Evolutionary conservation across 2,329 filamentous ascomycete species (phyloP).

Genomic region (Paraphoma chrysanthemicola): DNA sequence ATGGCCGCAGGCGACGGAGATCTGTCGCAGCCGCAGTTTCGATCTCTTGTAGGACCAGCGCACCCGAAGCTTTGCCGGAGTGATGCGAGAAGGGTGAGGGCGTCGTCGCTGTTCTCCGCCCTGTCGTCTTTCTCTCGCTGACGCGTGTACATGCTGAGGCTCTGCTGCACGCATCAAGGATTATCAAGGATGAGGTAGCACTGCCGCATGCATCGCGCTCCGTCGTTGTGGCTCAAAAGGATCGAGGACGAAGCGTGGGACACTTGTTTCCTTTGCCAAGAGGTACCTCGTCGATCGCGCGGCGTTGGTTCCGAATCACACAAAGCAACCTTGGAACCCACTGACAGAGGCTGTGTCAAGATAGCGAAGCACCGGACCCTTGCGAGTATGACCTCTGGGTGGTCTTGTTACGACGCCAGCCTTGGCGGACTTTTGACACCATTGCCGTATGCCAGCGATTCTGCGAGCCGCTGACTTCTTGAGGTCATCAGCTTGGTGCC

Average conservation of each 20-base stretch:
- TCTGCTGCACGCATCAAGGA: not conserved
- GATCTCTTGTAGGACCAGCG: not conserved
- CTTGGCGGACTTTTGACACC: slow-evolving; percentile 10
- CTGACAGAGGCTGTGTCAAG: slow-evolving; percentile 37
- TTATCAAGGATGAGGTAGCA: not conserved
- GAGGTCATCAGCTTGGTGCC: not conserved
- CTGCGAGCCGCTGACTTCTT: not conserved
- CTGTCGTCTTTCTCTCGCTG: not conserved
- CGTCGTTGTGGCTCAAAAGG: slow-evolving; percentile 10
- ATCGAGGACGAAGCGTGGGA: slow-evolving; percentile 10
- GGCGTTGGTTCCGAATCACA: not conserved
- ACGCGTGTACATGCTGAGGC: not conserved
- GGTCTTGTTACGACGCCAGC: slow-evolving; percentile 18
- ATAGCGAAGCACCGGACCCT: slow-evolving; percentile 30
- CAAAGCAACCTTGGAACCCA: slow-evolving; percentile 8
- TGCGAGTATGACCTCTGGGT: slow-evolving; percentile 4
- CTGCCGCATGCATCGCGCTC: not conserved
- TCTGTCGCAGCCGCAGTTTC: not conserved
- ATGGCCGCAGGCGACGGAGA: not conserved
- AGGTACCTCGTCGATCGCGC: not conserved
- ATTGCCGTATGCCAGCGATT: not conserved
- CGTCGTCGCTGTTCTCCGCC: not conserved
- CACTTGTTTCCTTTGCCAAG: slow-evolving; percentile 9
- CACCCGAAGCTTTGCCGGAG: not conserved
- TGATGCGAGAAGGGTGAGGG: not conserved